Evolutionary conservation across 169 alveolate species (phyloP), one percentile per base, ranked within the genome.

Genomic region (Cytauxzoon felis): DNA sequence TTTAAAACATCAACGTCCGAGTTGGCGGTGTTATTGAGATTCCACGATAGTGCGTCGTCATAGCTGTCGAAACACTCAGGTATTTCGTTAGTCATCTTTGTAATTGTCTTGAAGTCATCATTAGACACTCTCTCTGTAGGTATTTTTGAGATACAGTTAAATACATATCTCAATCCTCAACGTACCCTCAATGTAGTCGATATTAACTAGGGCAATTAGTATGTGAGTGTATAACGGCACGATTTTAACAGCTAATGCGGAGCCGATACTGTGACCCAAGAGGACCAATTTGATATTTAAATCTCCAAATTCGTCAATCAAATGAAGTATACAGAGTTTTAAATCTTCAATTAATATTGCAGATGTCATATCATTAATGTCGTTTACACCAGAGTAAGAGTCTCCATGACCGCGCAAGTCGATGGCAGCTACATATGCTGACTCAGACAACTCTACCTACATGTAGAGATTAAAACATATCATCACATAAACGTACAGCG

Each of bases 201-300:
- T 48, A n/a, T n/a, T 13, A 13, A 48, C 36, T 13, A 48, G 45
- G 13, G 57, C 13, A 13, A 48, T 13, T 13, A 48, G 45, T n/a
- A n/a, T n/a, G 36, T 48, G 13, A 48, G 13, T 43, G 13, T 13
- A 13, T 13, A n/a, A n/a, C 36, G 13, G 13, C 11, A 63, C 53
- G 51, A 53, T 63, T 26, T 43, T 53, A 9, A 53, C 48, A 16
- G 43, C 9, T 9, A 53, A 26, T 9, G 63, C 63, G 11, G 63
- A 57, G 19, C 63, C 63, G n/a, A 53, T 29, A 26, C 63, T 53
- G 48, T 53, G 59, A 48, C 57, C 57, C 26, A 48, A 13, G 13
- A 48, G 40, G n/a, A 48, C 13, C 13, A 48, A 43, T 13, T 13
- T 11, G 13, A 13, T 11, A n/a, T 43, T 43, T 13, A 11, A 19